Conservation (phyloP, 371 early-diverging fungal genomes). For the Umbelopsis sp. region DNA sequence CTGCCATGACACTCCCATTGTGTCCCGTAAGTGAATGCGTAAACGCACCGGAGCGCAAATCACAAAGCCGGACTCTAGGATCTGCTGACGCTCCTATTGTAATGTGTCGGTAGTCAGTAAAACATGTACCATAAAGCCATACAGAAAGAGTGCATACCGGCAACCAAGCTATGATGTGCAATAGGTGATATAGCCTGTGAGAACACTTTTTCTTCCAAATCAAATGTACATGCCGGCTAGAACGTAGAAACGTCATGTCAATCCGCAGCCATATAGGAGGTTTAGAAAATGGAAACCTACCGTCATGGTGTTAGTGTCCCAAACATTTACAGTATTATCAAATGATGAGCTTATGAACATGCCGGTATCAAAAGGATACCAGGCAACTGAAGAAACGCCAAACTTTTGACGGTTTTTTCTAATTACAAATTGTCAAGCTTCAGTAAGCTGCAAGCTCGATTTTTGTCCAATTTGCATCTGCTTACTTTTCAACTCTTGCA, state of each 20-base stretch:
- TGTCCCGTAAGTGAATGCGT: constrained; percentile 81
- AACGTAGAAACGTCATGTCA: not conserved
- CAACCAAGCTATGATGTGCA: constrained; percentile 78
- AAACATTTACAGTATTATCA: constrained; percentile 79
- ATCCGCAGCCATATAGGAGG: not conserved
- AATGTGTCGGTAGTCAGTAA: constrained; percentile 15
- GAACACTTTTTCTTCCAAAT: constrained; percentile 67
- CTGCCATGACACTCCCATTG: constrained; percentile 64
- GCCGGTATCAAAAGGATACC: constrained; percentile 89
- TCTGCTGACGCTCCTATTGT: constrained; percentile 62
- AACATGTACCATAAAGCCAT: not conserved
- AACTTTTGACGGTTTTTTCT: constrained; percentile 58
- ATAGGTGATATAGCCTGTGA: constrained; percentile 75
- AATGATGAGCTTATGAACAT: constrained; percentile 85
- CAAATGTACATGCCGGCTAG: constrained; percentile 69
- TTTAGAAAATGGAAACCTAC: constrained; percentile 28
- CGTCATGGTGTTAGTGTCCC: constrained; percentile 83
- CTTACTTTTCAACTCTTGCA: constrained; percentile 52
- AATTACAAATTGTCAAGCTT: not conserved
- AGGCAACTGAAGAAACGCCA: constrained; percentile 71
- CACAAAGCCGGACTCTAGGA: constrained; percentile 78
- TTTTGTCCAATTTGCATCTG: not conserved
- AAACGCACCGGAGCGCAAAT: constrained; percentile 75
- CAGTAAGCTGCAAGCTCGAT: not conserved
- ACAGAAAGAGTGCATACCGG: constrained; percentile 50